phyloP scores from a whole-genome alignment of 345 rosid species.

The Durio zibethinus region DNA sequence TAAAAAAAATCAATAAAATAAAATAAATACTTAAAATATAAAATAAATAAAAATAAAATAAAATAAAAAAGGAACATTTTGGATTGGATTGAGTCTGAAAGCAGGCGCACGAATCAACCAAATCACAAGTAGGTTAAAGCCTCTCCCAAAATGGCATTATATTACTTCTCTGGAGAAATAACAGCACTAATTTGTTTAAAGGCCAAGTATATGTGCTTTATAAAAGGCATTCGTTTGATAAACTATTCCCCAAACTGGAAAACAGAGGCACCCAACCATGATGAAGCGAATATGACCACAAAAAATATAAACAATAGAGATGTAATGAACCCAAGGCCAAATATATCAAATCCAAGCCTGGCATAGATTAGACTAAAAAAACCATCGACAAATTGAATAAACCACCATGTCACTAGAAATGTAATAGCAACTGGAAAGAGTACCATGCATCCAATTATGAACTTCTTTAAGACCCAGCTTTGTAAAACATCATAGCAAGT shows the following conservation, averaged over 20 bases:
- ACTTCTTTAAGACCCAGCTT: slow-evolving; percentile 90
- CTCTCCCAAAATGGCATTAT: too few relatives aligned
- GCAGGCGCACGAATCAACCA: too few relatives aligned
- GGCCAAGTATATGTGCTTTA: slow-evolving; percentile 73
- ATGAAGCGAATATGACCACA: slow-evolving; percentile 78
- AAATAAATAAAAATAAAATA: too few relatives aligned
- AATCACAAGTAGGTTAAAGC: too few relatives aligned
- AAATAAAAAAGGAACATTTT: too few relatives aligned
- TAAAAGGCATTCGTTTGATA: slow-evolving; percentile 75
- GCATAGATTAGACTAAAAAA: slow-evolving; percentile 82
- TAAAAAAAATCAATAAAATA: too few relatives aligned
- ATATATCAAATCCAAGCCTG: slow-evolving; percentile 68
- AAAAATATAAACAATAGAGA: slow-evolving; percentile 67
- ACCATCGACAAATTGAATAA: slow-evolving; percentile 76
- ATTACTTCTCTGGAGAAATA: slow-evolving; percentile 87
- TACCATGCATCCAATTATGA: slow-evolving; percentile 91
- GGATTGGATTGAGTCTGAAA: too few relatives aligned
- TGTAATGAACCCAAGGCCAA: slow-evolving; percentile 82
- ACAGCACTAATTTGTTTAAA: slow-evolving; percentile 85
- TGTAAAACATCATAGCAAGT: slow-evolving; percentile 80
- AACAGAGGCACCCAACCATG: slow-evolving; percentile 80
- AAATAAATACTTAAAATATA: too few relatives aligned
- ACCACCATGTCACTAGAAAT: slow-evolving; percentile 83
- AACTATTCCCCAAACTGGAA: slow-evolving; percentile 83
- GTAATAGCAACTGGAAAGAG: slow-evolving; percentile 87